These are phyloP conservation scores for Onygenales sp. DNA, from an alignment of 2,329 filamentous ascomycete genomes.

Conservation along the genomic window DNA sequence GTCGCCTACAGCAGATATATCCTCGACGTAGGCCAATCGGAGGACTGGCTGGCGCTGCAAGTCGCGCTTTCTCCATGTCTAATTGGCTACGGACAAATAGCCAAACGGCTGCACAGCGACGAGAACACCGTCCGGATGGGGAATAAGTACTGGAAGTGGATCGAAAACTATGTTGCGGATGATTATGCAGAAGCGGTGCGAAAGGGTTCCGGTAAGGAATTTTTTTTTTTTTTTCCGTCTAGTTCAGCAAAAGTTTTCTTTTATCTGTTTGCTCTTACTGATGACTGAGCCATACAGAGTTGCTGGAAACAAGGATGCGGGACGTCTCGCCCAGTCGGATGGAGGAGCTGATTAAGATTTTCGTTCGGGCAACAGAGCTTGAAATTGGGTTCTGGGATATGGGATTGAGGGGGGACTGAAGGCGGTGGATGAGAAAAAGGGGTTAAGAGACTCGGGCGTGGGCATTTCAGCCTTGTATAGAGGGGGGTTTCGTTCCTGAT, in stretches of 20 bases:
- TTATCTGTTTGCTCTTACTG: neutral
- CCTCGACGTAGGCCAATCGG: slow-evolving; percentile 75
- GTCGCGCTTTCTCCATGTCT: slow-evolving; percentile 78
- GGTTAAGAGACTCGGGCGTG: neutral
- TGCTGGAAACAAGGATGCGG: slow-evolving; percentile 67
- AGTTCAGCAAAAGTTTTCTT: slow-evolving; percentile 2
- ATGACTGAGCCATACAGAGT: slow-evolving; percentile 36
- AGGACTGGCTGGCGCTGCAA: slow-evolving; percentile 82
- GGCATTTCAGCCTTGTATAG: too few relatives aligned
- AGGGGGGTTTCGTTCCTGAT: too few relatives aligned
- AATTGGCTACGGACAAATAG: slow-evolving; percentile 79
- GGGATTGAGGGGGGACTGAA: slow-evolving; percentile 33
- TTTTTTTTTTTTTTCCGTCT: neutral
- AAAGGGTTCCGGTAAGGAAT: slow-evolving; percentile 55
- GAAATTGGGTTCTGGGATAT: slow-evolving; percentile 70
- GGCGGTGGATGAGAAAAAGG: neutral
- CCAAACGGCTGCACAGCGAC: slow-evolving; percentile 57
- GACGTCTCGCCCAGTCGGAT: slow-evolving; percentile 64
- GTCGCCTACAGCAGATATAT: slow-evolving; percentile 79
- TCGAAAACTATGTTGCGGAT: slow-evolving; percentile 75
- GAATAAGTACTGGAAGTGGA: slow-evolving; percentile 83
- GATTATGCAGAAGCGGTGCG: slow-evolving; percentile 67
- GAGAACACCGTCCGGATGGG: slow-evolving; percentile 49
- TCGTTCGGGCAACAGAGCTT: slow-evolving; percentile 76
- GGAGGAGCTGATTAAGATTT: slow-evolving; percentile 75